A percentile compares a stretch with the other conserved stretches of the same genome.
Conservation (phyloP, 805 yeast genomes). For the Nakazawaea sp. region DNA sequence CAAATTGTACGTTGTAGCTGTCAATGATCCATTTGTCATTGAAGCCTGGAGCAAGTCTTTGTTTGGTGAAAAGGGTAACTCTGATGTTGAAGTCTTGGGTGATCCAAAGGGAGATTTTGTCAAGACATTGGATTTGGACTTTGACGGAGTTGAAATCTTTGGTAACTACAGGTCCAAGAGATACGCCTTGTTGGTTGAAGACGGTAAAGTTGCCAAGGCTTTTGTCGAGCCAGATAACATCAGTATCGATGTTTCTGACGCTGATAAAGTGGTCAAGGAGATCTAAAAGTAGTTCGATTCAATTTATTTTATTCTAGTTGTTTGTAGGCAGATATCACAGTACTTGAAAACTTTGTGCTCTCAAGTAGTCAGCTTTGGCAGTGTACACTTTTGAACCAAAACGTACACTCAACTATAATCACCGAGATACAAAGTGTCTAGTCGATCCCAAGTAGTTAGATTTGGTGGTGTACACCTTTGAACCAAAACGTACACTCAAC, state of each 20-base stretch:
- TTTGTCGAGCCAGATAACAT: constrained; percentile 81
- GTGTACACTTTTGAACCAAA: too few species aligned
- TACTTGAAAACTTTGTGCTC: too few species aligned
- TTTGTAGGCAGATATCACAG: too few species aligned
- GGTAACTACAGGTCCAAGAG: constrained; percentile 74
- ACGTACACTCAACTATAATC: too few species aligned
- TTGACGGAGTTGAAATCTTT: constrained; percentile 71
- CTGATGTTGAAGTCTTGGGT: constrained; percentile 44
- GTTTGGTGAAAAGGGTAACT: constrained; percentile 13
- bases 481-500: too few species aligned
- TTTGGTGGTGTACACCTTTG: too few species aligned
- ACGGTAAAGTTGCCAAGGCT: constrained; percentile 61
- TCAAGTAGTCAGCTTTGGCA: too few species aligned
- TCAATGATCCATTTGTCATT: constrained; percentile 82
- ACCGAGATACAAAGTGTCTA: too few species aligned
- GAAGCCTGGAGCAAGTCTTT: constrained; percentile 67
- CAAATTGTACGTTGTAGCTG: constrained; percentile 62
- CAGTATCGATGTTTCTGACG: constrained; percentile 51
- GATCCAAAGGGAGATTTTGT: constrained; percentile 78
- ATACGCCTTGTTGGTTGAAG: constrained; percentile 67
- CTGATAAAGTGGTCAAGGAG: constrained; percentile 33
- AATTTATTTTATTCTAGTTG: not conserved
- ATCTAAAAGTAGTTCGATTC: constrained; percentile 3
- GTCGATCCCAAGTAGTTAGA: too few species aligned
- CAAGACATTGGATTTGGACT: constrained; percentile 53